Base-by-base conservation (phyloP, 768 basidiomycete species). In the Tulasnella sp. region DNA sequence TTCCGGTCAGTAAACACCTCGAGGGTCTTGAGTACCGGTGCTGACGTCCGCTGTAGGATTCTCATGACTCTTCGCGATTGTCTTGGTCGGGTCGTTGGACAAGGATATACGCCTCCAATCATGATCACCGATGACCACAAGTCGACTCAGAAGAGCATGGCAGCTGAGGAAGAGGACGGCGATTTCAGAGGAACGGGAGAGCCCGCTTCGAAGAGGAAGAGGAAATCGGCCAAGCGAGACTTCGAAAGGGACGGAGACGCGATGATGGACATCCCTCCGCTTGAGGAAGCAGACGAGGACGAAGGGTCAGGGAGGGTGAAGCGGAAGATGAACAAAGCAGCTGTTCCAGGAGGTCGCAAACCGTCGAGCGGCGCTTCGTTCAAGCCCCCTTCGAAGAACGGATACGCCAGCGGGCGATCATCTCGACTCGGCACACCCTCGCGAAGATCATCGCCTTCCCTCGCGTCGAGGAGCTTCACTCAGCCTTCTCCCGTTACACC, bases 51-150 rank as follows among this genome's bases (percentile, higher is more conserved):
- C 32, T 52, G 41, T 75, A 89, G 90, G 78, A 88, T 98, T 73
- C 89, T 91, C 75, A 90, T 98, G 79, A 87, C 88, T 22, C 86
- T 99, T 84, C 86, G 88, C 78, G 92, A 97, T 76, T 83, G 88
- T 76, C 83, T 81, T 32, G 95, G 95, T 2, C 86, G 90, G 26
- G 80, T 93, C 64, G 87, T 98, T 69, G 95, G 92, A 16, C 84
- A 86, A 8, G 94, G 94, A 5, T 85, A 83, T 69, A 92, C 94
- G 1, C 87, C 89, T 36, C 94, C 96, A 3, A 95, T 99, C 76
- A 95, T 98, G 89, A 98, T 98, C 76, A 99, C 96, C 1, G 97
- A 99, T 82, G 97, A 99, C 80, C 97, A 99, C 82, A 99, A 99
- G 82, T 94, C 92, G 35, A 74, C 74, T 72, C 62, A 78, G 76